These are phyloP conservation scores for Penicillium frequentans DNA, from an alignment of 2,329 filamentous ascomycete species.

Conservation along the genomic window DNA sequence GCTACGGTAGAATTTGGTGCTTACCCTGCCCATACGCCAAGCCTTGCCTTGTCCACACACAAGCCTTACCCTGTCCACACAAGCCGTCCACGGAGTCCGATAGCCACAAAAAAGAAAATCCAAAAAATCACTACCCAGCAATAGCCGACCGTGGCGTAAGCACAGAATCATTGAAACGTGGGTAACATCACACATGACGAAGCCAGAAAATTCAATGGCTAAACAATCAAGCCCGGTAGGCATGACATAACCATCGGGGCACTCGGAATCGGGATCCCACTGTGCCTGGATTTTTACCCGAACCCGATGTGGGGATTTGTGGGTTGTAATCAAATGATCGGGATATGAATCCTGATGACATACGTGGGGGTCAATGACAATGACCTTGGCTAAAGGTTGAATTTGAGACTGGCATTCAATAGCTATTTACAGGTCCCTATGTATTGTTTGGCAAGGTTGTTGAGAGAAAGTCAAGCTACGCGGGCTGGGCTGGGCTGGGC, in stretches of 20 bases:
- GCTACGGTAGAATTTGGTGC: background rate
- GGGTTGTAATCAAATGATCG: background rate
- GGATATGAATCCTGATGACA: background rate
- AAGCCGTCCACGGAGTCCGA: background rate
- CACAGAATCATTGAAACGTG: background rate
- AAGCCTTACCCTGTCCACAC: background rate
- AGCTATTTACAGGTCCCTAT: no score
- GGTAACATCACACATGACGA: background rate
- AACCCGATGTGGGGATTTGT: slow-evolving; percentile 5
- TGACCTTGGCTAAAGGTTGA: background rate
- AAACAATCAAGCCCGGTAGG: background rate
- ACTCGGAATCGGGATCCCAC: slow-evolving; percentile 47
- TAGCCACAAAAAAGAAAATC: no score
- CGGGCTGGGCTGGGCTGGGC: background rate
- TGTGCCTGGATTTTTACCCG: slow-evolving; percentile 6
- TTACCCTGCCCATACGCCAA: background rate
- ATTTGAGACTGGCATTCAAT: background rate
- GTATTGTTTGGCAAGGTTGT: background rate
- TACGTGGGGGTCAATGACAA: background rate
- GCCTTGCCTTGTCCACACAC: background rate
- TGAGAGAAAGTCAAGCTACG: background rate
- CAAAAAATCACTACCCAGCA: background rate
- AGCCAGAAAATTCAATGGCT: background rate
- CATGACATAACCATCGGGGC: slow-evolving; percentile 30
- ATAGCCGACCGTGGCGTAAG: background rate